phyloP scores from a whole-genome alignment of 768 basidiomycete genomes.

The Podaxis rugospora region DNA sequence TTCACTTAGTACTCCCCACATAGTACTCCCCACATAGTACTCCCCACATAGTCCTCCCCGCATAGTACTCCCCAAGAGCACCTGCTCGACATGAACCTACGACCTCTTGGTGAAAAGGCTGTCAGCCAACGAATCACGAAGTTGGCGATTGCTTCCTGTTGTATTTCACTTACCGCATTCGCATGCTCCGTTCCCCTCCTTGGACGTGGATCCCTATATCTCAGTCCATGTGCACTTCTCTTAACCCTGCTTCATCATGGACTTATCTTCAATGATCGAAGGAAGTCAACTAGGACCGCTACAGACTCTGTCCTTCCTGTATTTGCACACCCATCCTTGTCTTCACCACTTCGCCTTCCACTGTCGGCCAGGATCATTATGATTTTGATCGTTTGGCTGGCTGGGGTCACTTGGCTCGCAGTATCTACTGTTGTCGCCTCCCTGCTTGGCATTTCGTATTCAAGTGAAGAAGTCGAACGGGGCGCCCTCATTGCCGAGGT shows the following conservation, averaged over 20 bases:
- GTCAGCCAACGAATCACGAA: background rate
- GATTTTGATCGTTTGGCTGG: background rate
- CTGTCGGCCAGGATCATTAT: background rate
- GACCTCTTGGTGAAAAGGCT: background rate
- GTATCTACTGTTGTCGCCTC: conserved; percentile 1
- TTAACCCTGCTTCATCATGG: conserved; percentile 4
- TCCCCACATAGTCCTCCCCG: background rate
- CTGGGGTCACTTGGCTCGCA: background rate
- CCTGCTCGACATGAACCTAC: background rate
- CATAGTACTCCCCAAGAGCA: background rate
- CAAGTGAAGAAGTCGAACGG: background rate
- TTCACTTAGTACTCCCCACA: background rate
- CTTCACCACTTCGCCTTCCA: background rate
- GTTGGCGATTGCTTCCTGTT: background rate
- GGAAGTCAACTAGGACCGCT: background rate
- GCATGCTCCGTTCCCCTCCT: background rate
- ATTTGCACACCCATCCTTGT: background rate
- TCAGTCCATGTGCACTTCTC: background rate
- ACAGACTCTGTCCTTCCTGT: background rate
- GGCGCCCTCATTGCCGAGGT: background rate
- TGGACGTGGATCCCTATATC: background rate
- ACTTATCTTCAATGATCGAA: background rate
- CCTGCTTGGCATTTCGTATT: background rate
- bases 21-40: background rate
- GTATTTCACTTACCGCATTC: background rate